Base-by-base conservation (phyloP, 768 basidiomycete genomes). In the Boletus bicolor region DNA sequence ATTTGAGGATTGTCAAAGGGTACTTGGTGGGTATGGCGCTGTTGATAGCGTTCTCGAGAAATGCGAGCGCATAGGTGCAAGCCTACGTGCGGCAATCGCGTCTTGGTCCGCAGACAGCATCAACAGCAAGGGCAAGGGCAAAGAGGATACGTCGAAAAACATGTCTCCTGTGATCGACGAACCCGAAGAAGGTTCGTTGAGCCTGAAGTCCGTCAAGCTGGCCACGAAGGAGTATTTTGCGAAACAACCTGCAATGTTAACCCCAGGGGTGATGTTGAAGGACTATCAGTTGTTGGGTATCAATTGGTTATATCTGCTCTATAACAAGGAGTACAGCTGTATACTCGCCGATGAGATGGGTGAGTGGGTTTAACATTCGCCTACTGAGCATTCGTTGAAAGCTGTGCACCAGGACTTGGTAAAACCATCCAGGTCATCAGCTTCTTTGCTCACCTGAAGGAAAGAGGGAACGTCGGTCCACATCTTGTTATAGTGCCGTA, bases 301-400 rank as follows among this genome's bases (percentile, higher is more conserved):
- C 51, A 99, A 98, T 70, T 99, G 97, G 97, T 76, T 99, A 60
- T 85, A 92, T 72, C 73, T 98, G 21, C 76, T 98, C 49, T 94
- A 93, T 71, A 79, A 78, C 55, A 85, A 82, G 64, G 81, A 82
- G 55, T 79, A 90, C 49, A 95, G 93, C 60, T 98, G 96, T 71
- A 98, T 99, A 67, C 81, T 99, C 42, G 97, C 97, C 2, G 97
- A 99, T 72, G 97, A 99, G 72, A 99, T 99, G 97, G 96, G 96
- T 91, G 72, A 64, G 83, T 79, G 34, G 41, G 26, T 49, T 41
- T 24, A 12, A 12, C 5, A 2, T 37, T 53, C 9, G 34, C 15
- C 7, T 34, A 36, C 12, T 48, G 7, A 42, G 35, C 55, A 19
- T 51, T 52, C 28, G 45, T 47, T 41, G 49, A 47, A 30, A 34